phyloP scores from a whole-genome alignment of 2,329 filamentous ascomycete species.

The Tolypocladium amazonense region DNA sequence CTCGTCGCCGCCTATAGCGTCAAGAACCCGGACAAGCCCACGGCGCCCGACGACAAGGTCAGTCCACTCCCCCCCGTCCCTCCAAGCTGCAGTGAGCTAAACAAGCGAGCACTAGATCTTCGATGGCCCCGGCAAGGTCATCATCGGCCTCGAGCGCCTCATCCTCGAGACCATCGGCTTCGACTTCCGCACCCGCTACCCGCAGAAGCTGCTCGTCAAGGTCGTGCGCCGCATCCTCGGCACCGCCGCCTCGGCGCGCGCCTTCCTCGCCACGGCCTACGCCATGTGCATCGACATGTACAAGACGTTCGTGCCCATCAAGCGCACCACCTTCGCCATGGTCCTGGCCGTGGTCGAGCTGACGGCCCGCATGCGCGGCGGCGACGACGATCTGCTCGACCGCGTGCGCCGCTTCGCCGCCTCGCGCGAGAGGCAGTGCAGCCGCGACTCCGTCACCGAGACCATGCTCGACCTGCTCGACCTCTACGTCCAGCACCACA shows the following conservation, averaged over 20 bases:
- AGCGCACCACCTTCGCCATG: conserved; percentile 79
- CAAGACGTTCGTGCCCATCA: conserved; percentile 84
- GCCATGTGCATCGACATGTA: conserved; percentile 82
- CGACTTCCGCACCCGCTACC: conserved; percentile 83
- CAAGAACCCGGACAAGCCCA: conserved; percentile 58
- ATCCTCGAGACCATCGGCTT: conserved; percentile 91
- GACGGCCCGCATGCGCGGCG: conserved; percentile 55
- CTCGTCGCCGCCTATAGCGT: conserved; percentile 84
- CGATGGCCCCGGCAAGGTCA: conserved; percentile 44
- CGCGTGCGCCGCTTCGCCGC: conserved; percentile 37
- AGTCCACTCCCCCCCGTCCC: conserved; percentile 9
- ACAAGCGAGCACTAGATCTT: background rate
- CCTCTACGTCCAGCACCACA: conserved; percentile 77
- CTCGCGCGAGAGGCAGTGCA: conserved; percentile 31
- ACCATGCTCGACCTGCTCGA: conserved; percentile 85
- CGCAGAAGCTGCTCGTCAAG: conserved; percentile 77
- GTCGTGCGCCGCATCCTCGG: conserved; percentile 50
- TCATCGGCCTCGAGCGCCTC: conserved; percentile 82
- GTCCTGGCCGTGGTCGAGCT: conserved; percentile 75
- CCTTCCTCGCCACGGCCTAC: conserved; percentile 60
- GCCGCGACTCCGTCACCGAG: conserved; percentile 48
- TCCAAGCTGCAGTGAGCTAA: too few relatives aligned
- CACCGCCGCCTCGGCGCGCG: conserved; percentile 9
- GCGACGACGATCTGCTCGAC: conserved; percentile 33
- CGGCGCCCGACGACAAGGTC: conserved; percentile 73